Base-by-base conservation (phyloP, 176 grass and related monocot species). In the Otatea glauca region DNA sequence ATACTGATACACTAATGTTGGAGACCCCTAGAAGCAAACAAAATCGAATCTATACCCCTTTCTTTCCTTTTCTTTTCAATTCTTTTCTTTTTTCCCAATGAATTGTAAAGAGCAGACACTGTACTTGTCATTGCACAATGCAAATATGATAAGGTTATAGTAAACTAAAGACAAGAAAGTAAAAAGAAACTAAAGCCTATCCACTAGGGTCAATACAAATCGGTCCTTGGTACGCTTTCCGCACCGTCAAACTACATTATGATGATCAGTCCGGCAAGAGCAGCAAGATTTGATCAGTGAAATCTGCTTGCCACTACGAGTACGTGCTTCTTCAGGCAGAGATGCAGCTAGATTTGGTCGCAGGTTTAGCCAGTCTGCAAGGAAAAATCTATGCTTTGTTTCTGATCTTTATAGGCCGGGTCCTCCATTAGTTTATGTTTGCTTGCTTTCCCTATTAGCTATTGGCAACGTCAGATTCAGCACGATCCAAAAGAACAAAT, bases 381-480 rank as follows among this genome's bases (percentile, higher is more conserved):
- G 9, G 73, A 66, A 77, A 47, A 72, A 90, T 82, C 25, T 77
- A 72, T 66, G 47, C 84, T 86, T 83, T 90, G 38, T n/a, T 86
- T 68, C 72, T 72, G 13, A 44, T 56, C 55, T 86, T 86, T 86
- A 74, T 81, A 72, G 45, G 72, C 71, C 42, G 64, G 83, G 78
- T 53, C 88, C 83, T 86, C 72, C 88, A 82, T 86, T 82, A 78
- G 25, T n/a, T 51, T 66, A 25, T 90, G 78, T 72, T 82, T 81
- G 65, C 72, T 65, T 82, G 65, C 65, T 90, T 90, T 86, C 65
- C 55, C 35, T 71, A 20, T 53, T 65, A 44, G 64, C 65, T 38
- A 68, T 44, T 24, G 65, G 32, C 84, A 84, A 72, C n/a, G 24
- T 23, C 67, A 72, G 15, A 75, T 65, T 65, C 72, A 71, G 45